Evolutionary conservation across 768 basidiomycete species (phyloP).

Genomic region (Russula vinacea): DNA sequence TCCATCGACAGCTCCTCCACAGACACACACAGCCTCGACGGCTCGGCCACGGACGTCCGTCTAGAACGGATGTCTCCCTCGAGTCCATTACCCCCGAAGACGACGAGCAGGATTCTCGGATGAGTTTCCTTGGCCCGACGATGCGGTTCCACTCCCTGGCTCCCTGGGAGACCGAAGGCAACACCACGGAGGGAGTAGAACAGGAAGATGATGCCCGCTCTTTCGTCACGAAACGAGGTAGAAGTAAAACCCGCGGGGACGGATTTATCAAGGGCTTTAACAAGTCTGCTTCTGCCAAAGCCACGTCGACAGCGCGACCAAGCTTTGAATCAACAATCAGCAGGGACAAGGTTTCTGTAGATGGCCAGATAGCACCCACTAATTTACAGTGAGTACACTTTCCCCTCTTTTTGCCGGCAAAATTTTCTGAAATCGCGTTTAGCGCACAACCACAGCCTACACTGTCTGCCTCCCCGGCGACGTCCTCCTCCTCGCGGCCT

Average conservation of each 20-base stretch:
- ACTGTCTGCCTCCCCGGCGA: conserved; percentile 54
- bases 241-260: conserved; percentile 37
- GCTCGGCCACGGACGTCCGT: conserved; percentile 19
- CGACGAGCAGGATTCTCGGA: conserved; percentile 47
- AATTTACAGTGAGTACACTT: conserved; percentile 54
- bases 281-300: conserved; percentile 36
- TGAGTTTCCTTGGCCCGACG: conserved; percentile 78
- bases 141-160: conserved; percentile 79
- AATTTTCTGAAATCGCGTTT: conserved; percentile 12
- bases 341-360: conserved; percentile 56
- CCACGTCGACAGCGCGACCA: conserved; percentile 47
- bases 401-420: conserved; percentile 9
- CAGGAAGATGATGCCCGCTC: conserved; percentile 40
- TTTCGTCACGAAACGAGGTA: conserved; percentile 34
- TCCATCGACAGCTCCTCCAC: conserved; percentile 36
- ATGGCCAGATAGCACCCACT: conserved; percentile 49
- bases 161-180: conserved; percentile 71
- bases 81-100: conserved; percentile 40
- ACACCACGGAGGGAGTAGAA: conserved; percentile 48
- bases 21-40: conserved; percentile 46
- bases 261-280: conserved; percentile 46
- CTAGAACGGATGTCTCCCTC: conserved; percentile 30
- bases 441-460: conserved; percentile 63
- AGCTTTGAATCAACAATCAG: conserved; percentile 57
- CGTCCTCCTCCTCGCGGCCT: conserved; percentile 36